Base-by-base conservation (phyloP, 78 protist species). In the Cavenderia fasciculata region DNA sequence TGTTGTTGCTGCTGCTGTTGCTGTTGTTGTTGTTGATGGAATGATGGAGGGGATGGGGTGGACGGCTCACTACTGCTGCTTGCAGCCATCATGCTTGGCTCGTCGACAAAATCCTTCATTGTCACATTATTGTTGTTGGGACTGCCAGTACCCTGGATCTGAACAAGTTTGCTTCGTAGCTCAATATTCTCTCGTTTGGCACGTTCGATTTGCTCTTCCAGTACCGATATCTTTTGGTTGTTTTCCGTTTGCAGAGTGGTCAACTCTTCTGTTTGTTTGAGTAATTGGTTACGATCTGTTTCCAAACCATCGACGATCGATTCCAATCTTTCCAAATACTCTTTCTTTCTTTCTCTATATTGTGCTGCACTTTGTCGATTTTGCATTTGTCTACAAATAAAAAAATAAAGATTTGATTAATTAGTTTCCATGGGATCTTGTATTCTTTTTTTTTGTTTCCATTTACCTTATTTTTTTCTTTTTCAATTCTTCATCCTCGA, bases 381-480 rank as follows among this genome's bases (percentile, higher is more conserved):
- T 14, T 49, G 54, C 54, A 49, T 49, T 49, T 49, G 54, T 49
- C 54, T 49, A 49, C 54, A 49, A 18, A 49, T 49, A 12, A 49
- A 18, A 18, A 12, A 49, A 18, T 49, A 14, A 49, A 18, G 12
- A 14, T 18, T 49, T 49, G 54, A 49, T 49, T 49, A 14, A 59
- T 59, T 21, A 59, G 65, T 59, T 8, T 8, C 16, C 16, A 16
- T 10, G 40, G 14, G 40, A 19, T 65, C 3, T 21, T 43, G 5
- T 40, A 31, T 31, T 61, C 7, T 63, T 38, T 21, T 36, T 34
- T 12, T 8, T 38, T 61, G 21, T n/a, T n/a, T n/a, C n/a, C n/a
- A 63, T 36, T 63, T 63, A 63, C 72, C 72, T 63, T 34, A 63
- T 63, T 41, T 47, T 63, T 27, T 63, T 63, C 72, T 63, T 63